Conservation (phyloP, 2,329 filamentous ascomycete species). For the Cladosporium sp. region DNA sequence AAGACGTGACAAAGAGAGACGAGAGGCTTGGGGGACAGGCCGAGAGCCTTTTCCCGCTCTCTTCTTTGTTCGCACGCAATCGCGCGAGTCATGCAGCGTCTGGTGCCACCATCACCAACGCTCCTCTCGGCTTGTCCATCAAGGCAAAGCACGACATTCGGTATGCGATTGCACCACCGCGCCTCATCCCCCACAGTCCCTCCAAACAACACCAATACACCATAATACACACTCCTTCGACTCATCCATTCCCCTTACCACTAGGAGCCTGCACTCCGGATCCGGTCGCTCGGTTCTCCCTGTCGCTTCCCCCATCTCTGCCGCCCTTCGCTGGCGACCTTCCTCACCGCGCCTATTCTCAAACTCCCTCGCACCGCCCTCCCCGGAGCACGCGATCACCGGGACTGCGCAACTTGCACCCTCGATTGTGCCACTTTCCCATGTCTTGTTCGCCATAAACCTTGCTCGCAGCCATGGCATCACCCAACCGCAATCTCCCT, state of each 20-base stretch:
- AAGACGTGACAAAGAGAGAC: conserved; percentile 9
- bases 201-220: background rate
- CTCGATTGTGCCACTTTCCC: conserved; percentile 9
- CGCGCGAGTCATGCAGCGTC: background rate
- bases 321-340: background rate
- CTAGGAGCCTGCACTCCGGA: background rate
- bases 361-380: background rate
- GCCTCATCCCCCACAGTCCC: background rate
- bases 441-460: conserved; percentile 13
- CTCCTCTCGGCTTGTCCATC: background rate
- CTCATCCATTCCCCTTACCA: background rate
- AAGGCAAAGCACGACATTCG: conserved; percentile 3
- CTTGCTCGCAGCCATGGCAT: conserved; percentile 14
- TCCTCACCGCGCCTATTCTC: background rate
- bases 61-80: conserved; percentile 3
- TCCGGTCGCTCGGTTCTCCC: background rate
- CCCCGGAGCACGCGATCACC: conserved; percentile 10
- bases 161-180: conserved; percentile 5
- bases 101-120: no score
- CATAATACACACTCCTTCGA: no score
- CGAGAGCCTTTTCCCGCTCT: background rate
- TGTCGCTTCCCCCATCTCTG: background rate
- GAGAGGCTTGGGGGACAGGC: background rate
- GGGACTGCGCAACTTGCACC: background rate
- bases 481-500: conserved; percentile 8